phyloP scores from a whole-genome alignment of 352 stramenopile genomes.

The Globisporangium cylindrosporum region DNA sequence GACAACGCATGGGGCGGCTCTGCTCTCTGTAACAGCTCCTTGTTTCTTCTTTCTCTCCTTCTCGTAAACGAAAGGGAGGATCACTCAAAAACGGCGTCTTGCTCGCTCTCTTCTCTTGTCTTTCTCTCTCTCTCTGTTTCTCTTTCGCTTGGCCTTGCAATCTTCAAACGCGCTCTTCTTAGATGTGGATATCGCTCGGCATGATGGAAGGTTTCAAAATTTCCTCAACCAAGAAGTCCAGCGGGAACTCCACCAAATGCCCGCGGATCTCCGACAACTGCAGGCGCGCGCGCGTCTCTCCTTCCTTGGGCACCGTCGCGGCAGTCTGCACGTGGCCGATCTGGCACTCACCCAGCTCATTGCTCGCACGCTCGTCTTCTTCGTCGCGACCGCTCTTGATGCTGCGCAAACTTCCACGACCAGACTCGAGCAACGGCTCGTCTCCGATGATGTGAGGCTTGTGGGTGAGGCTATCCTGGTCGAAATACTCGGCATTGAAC shows the following conservation, averaged over 20 bases:
- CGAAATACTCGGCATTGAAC: slow-evolving; percentile 80
- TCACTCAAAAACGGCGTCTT: slow-evolving; percentile 8
- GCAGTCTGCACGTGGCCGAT: slow-evolving; percentile 83
- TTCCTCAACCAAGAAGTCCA: slow-evolving; percentile 83
- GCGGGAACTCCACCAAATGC: slow-evolving; percentile 82
- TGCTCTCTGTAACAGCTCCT: not conserved
- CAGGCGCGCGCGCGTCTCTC: slow-evolving; percentile 63
- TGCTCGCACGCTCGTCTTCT: slow-evolving; percentile 26
- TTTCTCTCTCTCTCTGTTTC: not conserved
- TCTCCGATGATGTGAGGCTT: slow-evolving; percentile 27
- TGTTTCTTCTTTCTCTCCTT: slow-evolving; percentile 5
- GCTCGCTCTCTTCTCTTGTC: not conserved
- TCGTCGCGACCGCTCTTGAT: slow-evolving; percentile 35
- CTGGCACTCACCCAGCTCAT: slow-evolving; percentile 71
- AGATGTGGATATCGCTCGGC: slow-evolving; percentile 85
- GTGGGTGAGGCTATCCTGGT: slow-evolving; percentile 39
- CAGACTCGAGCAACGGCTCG: slow-evolving; percentile 62
- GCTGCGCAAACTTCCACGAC: slow-evolving; percentile 33
- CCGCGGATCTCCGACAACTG: slow-evolving; percentile 82
- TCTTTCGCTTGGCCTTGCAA: not conserved
- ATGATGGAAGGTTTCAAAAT: slow-evolving; percentile 83
- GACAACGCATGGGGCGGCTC: slow-evolving; percentile 5
- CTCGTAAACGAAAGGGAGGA: not conserved
- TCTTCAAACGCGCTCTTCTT: slow-evolving; percentile 22
- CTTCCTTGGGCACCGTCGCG: slow-evolving; percentile 75